Conservation (phyloP, 1,139 yeast species). For the Debaryomyces sp. region DNA sequence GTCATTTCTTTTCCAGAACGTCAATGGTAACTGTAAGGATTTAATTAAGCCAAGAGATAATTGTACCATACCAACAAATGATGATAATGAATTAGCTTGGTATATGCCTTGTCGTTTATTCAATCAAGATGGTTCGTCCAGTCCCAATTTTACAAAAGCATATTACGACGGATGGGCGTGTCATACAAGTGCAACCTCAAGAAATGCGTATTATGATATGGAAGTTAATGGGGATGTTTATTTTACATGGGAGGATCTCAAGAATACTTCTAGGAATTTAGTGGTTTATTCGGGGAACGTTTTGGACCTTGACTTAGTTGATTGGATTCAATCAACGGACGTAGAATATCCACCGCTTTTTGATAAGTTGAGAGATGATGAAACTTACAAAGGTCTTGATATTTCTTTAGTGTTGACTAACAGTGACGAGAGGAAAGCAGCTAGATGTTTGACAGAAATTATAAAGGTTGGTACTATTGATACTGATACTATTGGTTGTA, state of each 20-base stretch:
- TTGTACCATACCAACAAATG: constrained; percentile 68
- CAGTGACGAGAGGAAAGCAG: constrained; percentile 67
- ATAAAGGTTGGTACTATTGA: constrained; percentile 88
- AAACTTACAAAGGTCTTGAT: constrained; percentile 70
- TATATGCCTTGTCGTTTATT: constrained; percentile 89
- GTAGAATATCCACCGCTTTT: constrained; percentile 74
- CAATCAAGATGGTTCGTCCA: constrained; percentile 68
- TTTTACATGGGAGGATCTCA: constrained; percentile 88
- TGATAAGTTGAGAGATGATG: constrained; percentile 60
- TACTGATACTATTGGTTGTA: constrained; percentile 91
- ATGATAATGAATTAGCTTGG: constrained; percentile 78
- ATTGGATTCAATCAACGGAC: constrained; percentile 73
- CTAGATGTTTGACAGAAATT: constrained; percentile 85
- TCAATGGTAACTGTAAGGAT: constrained; percentile 88
- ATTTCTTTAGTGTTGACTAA: constrained; percentile 75
- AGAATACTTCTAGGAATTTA: constrained; percentile 69
- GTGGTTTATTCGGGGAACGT: constrained; percentile 90
- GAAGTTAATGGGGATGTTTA: constrained; percentile 73
- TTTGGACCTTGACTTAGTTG: constrained; percentile 72
- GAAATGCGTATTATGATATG: constrained; percentile 66
- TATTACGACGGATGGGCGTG: constrained; percentile 89
- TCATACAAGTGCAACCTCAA: constrained; percentile 73
- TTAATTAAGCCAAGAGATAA: constrained; percentile 74
- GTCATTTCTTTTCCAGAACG: constrained; percentile 88
- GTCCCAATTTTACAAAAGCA: constrained; percentile 60